These are phyloP conservation scores for Huntiella decipiens DNA, from an alignment of 2,329 filamentous ascomycete species.

Conservation along the genomic window DNA sequence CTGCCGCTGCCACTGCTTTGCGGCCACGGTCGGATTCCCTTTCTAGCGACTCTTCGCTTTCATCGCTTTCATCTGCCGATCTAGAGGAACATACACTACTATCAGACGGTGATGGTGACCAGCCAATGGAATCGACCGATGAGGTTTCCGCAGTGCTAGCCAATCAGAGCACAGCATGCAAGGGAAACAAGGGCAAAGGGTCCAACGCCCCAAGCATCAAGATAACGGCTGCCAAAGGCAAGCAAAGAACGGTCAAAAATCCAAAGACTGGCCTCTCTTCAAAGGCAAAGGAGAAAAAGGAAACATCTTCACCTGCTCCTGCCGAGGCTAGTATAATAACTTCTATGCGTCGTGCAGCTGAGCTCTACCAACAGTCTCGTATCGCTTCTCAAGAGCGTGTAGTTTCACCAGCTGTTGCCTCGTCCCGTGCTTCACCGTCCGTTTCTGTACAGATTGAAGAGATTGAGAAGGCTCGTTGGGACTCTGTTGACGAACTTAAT, in stretches of 20 bases:
- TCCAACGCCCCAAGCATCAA: constrained; percentile 4
- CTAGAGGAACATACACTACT: constrained; percentile 6
- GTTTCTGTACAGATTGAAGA: constrained; percentile 3
- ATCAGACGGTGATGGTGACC: constrained; percentile 6
- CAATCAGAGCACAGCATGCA: constrained; percentile 6
- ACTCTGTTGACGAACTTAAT: constrained; percentile 8
- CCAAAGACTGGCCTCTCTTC: background rate
- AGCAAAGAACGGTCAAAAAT: background rate
- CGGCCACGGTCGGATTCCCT: constrained; percentile 3
- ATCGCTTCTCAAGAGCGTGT: constrained; percentile 2
- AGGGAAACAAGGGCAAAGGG: constrained; percentile 4
- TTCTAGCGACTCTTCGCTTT: constrained; percentile 11
- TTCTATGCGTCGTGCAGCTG: constrained; percentile 8
- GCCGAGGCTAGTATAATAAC: constrained; percentile 1
- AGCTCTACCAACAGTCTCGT: constrained; percentile 6
- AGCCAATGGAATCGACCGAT: constrained; percentile 10
- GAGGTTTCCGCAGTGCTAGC: background rate
- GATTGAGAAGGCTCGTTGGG: constrained; percentile 13
- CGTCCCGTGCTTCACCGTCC: background rate
- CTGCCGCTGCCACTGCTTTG: background rate
- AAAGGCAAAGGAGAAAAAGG: background rate
- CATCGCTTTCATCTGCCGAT: constrained; percentile 8
- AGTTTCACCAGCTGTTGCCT: constrained; percentile 1
- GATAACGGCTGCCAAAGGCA: background rate
- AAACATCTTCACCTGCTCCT: background rate